A percentile compares a stretch with the other conserved stretches of the same genome.
phyloP scores from a whole-genome alignment of 495 filamentous ascomycete species.

The Penicillium diatomitis region DNA sequence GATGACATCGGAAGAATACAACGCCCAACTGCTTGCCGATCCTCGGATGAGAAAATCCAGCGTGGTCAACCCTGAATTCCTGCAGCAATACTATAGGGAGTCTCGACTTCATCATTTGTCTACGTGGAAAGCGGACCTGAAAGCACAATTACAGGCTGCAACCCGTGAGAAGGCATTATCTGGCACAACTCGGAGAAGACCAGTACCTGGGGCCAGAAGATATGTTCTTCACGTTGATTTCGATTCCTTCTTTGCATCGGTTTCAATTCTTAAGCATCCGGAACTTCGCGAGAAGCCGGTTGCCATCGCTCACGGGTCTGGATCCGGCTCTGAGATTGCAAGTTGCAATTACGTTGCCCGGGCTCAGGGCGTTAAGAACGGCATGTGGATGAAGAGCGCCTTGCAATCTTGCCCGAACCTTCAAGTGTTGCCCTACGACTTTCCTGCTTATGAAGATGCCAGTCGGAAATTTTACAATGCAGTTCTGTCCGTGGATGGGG shows the following conservation, averaged over 20 bases:
- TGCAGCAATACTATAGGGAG: slow-evolving; percentile 89
- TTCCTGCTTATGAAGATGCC: slow-evolving; percentile 86
- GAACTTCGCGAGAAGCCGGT: slow-evolving; percentile 73
- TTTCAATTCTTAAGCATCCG: slow-evolving; percentile 71
- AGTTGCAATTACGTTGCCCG: slow-evolving; percentile 94
- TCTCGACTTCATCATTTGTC: slow-evolving; percentile 92
- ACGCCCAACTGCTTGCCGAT: slow-evolving; percentile 69
- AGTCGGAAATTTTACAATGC: slow-evolving; percentile 80
- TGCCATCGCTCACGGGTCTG: slow-evolving; percentile 79
- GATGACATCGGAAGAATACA: slow-evolving; percentile 86
- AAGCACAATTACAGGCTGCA: slow-evolving; percentile 72
- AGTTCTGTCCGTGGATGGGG: slow-evolving; percentile 67
- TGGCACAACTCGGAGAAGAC: slow-evolving; percentile 38
- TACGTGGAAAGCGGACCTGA: slow-evolving; percentile 89
- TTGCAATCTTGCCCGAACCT: slow-evolving; percentile 75
- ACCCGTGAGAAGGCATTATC: slow-evolving; percentile 57
- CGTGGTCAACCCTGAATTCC: slow-evolving; percentile 80
- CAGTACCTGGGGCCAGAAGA: slow-evolving; percentile 51
- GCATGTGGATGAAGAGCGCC: slow-evolving; percentile 97
- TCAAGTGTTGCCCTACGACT: slow-evolving; percentile 85
- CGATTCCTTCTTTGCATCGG: slow-evolving; percentile 94
- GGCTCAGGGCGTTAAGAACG: slow-evolving; percentile 79
- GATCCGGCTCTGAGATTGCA: slow-evolving; percentile 80
- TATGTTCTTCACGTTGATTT: slow-evolving; percentile 97
- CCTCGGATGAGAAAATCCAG: slow-evolving; percentile 77